These are phyloP conservation scores for Rhazya stricta DNA, from an alignment of 257 asterid species.

Conservation along the genomic window DNA sequence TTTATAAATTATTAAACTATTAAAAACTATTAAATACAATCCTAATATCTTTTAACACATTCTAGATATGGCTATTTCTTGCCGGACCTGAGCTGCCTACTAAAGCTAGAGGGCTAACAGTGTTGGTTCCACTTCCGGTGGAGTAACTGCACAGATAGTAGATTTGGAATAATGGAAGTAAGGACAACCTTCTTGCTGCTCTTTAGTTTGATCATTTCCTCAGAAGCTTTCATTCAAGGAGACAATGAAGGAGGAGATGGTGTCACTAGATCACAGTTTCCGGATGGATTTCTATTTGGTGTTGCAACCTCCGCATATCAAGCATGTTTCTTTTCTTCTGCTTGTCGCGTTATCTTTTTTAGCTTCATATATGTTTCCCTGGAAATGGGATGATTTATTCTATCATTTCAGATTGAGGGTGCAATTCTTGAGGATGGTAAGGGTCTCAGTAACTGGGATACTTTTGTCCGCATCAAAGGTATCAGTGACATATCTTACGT, in stretches of 20 bases:
- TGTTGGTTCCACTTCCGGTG: too few relatives aligned
- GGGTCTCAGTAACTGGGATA: slow-evolving; percentile 72
- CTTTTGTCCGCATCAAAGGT: slow-evolving; percentile 47
- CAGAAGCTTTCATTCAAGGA: slow-evolving; percentile 19
- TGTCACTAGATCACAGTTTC: slow-evolving; percentile 47
- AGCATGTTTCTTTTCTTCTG: slow-evolving; percentile 21
- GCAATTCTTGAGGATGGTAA: slow-evolving; percentile 64
- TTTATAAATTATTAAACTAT: too few relatives aligned
- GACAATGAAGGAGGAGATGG: slow-evolving; percentile 1
- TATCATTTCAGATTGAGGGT: slow-evolving; percentile 57
- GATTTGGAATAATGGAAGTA: not conserved
- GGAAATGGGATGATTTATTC: not conserved
- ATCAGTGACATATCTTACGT: too few relatives aligned
- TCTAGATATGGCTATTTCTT: too few relatives aligned
- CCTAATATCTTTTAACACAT: too few relatives aligned
- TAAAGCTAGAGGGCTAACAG: too few relatives aligned
- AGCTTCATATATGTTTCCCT: too few relatives aligned
- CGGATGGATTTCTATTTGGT: slow-evolving; percentile 73
- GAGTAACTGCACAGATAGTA: too few relatives aligned
- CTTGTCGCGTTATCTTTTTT: not conserved
- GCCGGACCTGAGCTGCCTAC: too few relatives aligned
- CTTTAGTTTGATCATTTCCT: not conserved
- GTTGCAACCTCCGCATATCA: slow-evolving; percentile 71
- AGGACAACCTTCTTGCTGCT: not conserved
- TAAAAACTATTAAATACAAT: too few relatives aligned